Base-by-base conservation (phyloP, 306 rosid genomes). In the Sicyos baderoa region DNA sequence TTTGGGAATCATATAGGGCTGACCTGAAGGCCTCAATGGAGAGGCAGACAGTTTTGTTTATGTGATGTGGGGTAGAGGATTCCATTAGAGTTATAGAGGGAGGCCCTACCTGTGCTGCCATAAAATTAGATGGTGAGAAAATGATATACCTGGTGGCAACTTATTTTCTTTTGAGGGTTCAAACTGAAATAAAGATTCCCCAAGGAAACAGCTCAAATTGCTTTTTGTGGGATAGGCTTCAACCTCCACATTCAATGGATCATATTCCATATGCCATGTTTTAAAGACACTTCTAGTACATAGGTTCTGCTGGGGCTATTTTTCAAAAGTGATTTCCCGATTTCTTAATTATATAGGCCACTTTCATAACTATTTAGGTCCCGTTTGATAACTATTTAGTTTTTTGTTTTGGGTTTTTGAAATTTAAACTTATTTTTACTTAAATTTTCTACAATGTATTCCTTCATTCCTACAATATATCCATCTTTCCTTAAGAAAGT, bases 121-220 rank as follows among this genome's bases (percentile, higher is more conserved):
- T 79, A 57, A 2, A 75, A n/a, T n/a, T n/a, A 64, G 52, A 19
- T 74, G 77, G 80, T 47, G 48, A 52, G 17, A 51, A 14, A 65
- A 65, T 21, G 57, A 70, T 66, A 61, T 15, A 56, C 12, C 27
- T 27, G 49, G 68, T 52, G 78, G 79, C 77, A 45, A 70, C 75
- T 79, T 76, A 62, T 73, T 79, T 29, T 73, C 57, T 83, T 77
- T 77, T 77, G 56, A 50, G 27, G 54, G 77, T 77, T 77, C 82
- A 72, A 29, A 80, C 9, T 17, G 68, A 61, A 74, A 79, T 62
- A 35, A 16, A 70, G 76, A 76, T 80, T 80, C 83, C 74, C 85
- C 81, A 68, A 32, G 50, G 15, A 45, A 49, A 75, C 66, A 54
- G 32, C 19, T 65, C 35, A 52, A 7, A 11, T 57, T 54, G 19